A percentile compares a stretch with the other conserved stretches of the same genome.
Evolutionary conservation across 2,329 filamentous ascomycete species (phyloP).

Genomic region (Hirsutella rhossiliensis): DNA sequence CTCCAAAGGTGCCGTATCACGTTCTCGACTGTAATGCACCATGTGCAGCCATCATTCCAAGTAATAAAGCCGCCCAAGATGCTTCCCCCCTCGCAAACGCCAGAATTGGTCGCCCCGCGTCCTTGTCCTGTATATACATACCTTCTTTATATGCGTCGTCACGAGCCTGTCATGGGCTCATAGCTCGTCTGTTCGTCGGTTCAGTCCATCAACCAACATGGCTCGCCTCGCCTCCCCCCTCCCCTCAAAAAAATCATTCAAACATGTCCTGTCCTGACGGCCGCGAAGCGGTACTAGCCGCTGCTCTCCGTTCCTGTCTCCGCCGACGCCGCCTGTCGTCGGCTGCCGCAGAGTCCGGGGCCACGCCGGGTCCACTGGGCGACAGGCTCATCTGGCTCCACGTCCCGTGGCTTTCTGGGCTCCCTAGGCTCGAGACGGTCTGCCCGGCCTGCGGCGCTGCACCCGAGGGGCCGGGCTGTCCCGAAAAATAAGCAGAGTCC

Average conservation of each 20-base stretch:
- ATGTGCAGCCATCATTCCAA: too few relatives aligned
- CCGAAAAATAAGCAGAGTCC: constrained; percentile 51
- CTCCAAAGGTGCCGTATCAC: too few relatives aligned
- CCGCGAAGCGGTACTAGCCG: constrained; percentile 21
- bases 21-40: too few relatives aligned
- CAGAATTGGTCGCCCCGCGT: too few relatives aligned
- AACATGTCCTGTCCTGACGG: constrained; percentile 25
- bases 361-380: constrained; percentile 20
- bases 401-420: constrained; percentile 36
- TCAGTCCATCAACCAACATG: too few relatives aligned
- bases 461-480: constrained; percentile 31
- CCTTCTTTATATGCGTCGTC: too few relatives aligned
- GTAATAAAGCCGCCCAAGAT: too few relatives aligned
- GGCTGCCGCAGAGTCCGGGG: constrained; percentile 21
- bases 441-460: constrained; percentile 35
- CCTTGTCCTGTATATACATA: too few relatives aligned
- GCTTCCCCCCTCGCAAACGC: too few relatives aligned
- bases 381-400: constrained; percentile 42
- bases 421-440: constrained; percentile 36
- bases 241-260: constrained; percentile 12
- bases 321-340: constrained; percentile 43
- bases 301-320: constrained; percentile 39
- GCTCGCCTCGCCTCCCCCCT: neutral
- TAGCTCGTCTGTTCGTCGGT: too few relatives aligned
- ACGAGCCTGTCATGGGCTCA: too few relatives aligned